Percentiles rank a stretch among this genome's conserved stretches.
Conservation (phyloP, 805 yeast species). For the Cephaloascus albidus region DNA sequence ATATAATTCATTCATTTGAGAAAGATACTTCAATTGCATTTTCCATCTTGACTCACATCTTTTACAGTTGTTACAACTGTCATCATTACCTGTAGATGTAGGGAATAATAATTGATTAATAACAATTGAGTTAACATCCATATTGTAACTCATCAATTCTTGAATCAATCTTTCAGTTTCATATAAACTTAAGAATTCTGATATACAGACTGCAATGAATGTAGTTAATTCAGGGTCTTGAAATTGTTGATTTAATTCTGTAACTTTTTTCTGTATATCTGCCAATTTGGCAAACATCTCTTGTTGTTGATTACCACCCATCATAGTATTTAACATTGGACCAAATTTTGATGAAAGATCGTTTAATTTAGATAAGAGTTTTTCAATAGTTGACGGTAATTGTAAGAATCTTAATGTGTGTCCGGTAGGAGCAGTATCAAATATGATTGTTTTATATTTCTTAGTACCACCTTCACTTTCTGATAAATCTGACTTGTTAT, state of each 20-base stretch:
- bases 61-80: conserved; percentile 64
- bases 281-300: conserved; percentile 74
- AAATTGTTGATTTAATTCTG: conserved; percentile 89
- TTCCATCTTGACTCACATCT: conserved; percentile 90
- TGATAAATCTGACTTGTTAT: conserved; percentile 18
- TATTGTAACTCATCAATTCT: conserved; percentile 86
- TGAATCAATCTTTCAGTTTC: conserved; percentile 98
- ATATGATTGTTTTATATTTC: conserved; percentile 76
- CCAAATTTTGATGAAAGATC: conserved; percentile 84
- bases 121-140: conserved; percentile 94
- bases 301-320: conserved; percentile 55
- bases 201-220: conserved; percentile 92
- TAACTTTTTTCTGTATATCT: conserved; percentile 71
- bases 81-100: conserved; percentile 52
- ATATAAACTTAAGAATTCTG: conserved; percentile 90
- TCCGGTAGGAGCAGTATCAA: conserved; percentile 99
- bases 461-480: conserved; percentile 21
- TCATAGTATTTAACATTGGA: conserved; percentile 73
- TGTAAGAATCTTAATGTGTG: conserved; percentile 93
- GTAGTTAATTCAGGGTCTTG: conserved; percentile 95
- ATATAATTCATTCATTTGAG: conserved; percentile 90
- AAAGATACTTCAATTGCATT: conserved; percentile 92
- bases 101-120: conserved; percentile 91
- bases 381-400: conserved; percentile 86
- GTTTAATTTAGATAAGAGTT: conserved; percentile 77